A percentile compares a stretch with the other conserved stretches of the same genome.
phyloP scores from a whole-genome alignment of 192 early-diverging fungal genomes.

The Rhizoclosmatium sp. region DNA sequence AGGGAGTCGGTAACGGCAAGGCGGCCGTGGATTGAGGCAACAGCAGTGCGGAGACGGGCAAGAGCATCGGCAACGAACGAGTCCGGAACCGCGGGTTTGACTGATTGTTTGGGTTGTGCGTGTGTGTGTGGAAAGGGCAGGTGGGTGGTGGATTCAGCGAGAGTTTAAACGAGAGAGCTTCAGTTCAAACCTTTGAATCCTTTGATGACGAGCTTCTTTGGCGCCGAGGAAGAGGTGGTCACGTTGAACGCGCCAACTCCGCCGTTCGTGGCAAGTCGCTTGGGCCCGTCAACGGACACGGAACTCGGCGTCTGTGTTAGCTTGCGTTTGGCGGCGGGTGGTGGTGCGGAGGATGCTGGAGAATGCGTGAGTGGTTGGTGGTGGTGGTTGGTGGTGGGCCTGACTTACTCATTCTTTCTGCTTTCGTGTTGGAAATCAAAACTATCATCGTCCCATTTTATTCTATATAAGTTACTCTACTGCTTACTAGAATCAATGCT shows the following conservation, averaged over 20 bases:
- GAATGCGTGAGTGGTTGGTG: background rate
- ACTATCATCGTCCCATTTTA: background rate
- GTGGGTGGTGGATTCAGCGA: background rate
- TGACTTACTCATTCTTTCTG: background rate
- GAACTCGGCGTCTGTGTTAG: background rate
- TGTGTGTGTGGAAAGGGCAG: background rate
- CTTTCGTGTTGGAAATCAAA: background rate
- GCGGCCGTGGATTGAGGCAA: background rate
- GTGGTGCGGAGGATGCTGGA: background rate
- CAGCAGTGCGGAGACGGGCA: slow-evolving; percentile 3
- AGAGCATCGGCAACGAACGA: slow-evolving; percentile 15
- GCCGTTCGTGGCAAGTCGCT: too few species aligned
- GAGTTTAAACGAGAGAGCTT: background rate
- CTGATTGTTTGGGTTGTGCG: background rate
- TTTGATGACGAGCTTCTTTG: slow-evolving; percentile 22
- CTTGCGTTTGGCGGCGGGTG: background rate
- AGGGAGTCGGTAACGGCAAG: background rate
- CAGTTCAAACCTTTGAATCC: slow-evolving; percentile 29
- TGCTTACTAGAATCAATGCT: too few species aligned
- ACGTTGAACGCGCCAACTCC: background rate
- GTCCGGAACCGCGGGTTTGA: slow-evolving; percentile 6
- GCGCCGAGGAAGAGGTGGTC: background rate
- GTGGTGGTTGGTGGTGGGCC: background rate
- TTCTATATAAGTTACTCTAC: too few species aligned
- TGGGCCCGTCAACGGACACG: background rate